A percentile compares a stretch with the other conserved stretches of the same genome.
Evolutionary conservation across 148 eudicot genomes (phyloP).

Genomic region (Pouteria glomerata): DNA sequence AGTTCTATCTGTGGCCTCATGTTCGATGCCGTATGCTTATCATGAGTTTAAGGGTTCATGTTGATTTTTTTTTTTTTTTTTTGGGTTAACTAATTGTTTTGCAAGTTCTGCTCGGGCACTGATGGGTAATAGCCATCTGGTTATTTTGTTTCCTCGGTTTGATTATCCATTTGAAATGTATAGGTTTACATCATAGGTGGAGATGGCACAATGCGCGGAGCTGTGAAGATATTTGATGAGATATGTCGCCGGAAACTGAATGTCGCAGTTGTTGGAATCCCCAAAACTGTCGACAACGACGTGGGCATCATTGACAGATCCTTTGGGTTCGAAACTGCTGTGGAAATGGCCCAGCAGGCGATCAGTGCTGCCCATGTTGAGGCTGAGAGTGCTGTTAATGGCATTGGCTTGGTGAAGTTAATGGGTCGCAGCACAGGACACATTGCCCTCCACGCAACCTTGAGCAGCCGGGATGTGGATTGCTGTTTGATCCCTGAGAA

Average conservation of each 20-base stretch:
- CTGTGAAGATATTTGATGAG: constrained; percentile 57
- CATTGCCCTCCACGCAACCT: constrained; percentile 65
- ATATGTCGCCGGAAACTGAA: constrained; percentile 41
- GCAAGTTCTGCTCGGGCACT: too few relatives aligned
- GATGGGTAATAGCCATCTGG: neutral
- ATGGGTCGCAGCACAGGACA: constrained; percentile 89
- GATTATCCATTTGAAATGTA: neutral
- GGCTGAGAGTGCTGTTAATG: constrained; percentile 74
- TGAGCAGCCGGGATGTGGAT: constrained; percentile 73
- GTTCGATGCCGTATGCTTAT: neutral
- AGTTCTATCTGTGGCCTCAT: neutral
- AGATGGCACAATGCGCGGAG: constrained; percentile 81
- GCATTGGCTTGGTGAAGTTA: constrained; percentile 71
- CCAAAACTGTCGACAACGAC: constrained; percentile 79
- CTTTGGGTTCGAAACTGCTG: constrained; percentile 75
- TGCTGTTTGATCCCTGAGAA: constrained; percentile 72
- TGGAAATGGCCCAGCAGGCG: constrained; percentile 71
- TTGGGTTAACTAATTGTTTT: neutral
- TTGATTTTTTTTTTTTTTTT: neutral
- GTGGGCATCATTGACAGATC: constrained; percentile 69
- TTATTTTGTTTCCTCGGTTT: neutral
- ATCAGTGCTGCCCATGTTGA: constrained; percentile 64
- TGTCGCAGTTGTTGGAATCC: constrained; percentile 48
- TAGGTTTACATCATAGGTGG: constrained; percentile 75
- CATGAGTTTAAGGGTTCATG: neutral